Evolutionary conservation across 2,329 filamentous ascomycete genomes (phyloP).

Genomic region (Exophiala spinifera): DNA sequence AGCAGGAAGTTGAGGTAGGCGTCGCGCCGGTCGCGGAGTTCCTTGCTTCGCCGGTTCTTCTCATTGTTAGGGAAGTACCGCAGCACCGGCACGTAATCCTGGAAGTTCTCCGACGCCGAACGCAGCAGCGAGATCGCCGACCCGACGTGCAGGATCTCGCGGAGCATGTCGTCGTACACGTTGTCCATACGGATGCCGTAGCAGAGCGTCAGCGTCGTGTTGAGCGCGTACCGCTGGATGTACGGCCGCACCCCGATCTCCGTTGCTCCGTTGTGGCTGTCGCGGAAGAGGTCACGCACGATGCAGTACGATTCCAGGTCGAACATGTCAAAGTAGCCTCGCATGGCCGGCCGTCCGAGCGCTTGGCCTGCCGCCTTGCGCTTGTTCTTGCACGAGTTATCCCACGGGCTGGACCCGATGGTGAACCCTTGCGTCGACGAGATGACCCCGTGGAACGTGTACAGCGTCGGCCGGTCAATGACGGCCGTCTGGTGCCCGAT

Average conservation of each 20-base stretch:
- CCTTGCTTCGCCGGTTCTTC: constrained; percentile 52
- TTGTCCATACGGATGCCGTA: constrained; percentile 71
- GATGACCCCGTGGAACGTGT: constrained; percentile 73
- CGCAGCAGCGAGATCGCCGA: constrained; percentile 69
- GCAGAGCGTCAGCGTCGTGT: constrained; percentile 69
- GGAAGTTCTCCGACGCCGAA: constrained; percentile 75
- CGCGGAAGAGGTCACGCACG: constrained; percentile 63
- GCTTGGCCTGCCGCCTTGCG: constrained; percentile 72
- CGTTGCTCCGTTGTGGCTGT: constrained; percentile 56
- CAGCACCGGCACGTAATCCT: constrained; percentile 73
- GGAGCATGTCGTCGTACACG: constrained; percentile 62
- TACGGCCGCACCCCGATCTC: constrained; percentile 66
- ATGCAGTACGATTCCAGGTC: constrained; percentile 68
- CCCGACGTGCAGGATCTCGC: constrained; percentile 72
- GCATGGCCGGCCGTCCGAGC: constrained; percentile 66
- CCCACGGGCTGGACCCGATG: constrained; percentile 75
- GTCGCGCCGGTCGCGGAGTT: constrained; percentile 63
- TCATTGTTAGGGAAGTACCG: constrained; percentile 56
- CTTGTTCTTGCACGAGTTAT: constrained; percentile 68
- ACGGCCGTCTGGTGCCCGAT: constrained; percentile 69
- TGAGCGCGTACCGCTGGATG: constrained; percentile 68
- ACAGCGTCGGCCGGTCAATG: constrained; percentile 69
- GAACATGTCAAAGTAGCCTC: constrained; percentile 72
- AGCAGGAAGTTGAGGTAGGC: constrained; percentile 57
- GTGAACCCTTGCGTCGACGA: constrained; percentile 71